Conservation (phyloP, 2,329 filamentous ascomycete species). For the Fusarium buxicola region DNA sequence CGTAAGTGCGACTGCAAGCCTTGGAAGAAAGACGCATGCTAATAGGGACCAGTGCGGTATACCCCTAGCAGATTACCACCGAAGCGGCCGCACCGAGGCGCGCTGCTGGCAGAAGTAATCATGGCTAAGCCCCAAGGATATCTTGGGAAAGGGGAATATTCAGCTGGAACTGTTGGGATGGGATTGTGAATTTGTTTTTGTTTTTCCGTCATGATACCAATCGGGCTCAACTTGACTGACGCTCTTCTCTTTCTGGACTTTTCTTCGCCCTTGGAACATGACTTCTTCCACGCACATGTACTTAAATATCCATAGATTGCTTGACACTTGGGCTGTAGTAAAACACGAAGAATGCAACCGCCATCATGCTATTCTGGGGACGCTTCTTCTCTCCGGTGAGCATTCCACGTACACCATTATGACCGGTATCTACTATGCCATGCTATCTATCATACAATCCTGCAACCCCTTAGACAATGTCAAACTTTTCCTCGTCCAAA, state of each 20-base stretch:
- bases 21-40: neutral
- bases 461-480: conserved; percentile 43
- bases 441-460: neutral
- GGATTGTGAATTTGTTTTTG: neutral
- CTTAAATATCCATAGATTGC: neutral
- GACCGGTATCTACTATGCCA: conserved; percentile 24
- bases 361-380: neutral
- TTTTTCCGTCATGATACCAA: conserved; percentile 19
- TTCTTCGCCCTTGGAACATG: neutral
- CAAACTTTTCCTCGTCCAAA: conserved; percentile 49
- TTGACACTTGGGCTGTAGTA: neutral
- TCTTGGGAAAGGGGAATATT: neutral
- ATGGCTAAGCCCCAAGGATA: no score
- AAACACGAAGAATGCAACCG: neutral
- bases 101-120: conserved; percentile 16
- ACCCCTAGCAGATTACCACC: conserved; percentile 38
- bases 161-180: neutral
- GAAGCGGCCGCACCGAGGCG: conserved; percentile 38
- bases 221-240: neutral
- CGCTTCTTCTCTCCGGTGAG: neutral
- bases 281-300: neutral
- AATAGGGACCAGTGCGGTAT: conserved; percentile 28
- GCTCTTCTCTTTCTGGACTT: neutral
- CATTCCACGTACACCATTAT: conserved; percentile 4
- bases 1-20: conserved; percentile 12